Conservation (phyloP, 1,139 yeast species). For the Geotrichum restrictum region DNA sequence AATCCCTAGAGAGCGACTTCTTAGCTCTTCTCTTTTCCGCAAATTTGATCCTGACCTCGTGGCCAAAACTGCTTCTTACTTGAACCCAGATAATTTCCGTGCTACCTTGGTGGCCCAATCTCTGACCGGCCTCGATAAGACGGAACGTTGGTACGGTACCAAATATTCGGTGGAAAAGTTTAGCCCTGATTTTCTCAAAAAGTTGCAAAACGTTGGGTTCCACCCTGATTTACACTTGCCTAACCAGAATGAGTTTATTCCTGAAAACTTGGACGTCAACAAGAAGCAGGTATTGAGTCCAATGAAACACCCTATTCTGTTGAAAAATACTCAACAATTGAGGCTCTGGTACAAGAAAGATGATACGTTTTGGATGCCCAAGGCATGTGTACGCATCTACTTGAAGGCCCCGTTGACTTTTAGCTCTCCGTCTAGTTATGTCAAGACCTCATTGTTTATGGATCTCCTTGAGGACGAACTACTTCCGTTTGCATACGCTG, state of each 20-base stretch:
- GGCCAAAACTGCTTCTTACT: constrained; percentile 46
- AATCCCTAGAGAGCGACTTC: constrained; percentile 60
- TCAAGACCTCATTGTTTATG: constrained; percentile 57
- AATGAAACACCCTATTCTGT: constrained; percentile 47
- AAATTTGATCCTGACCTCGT: constrained; percentile 58
- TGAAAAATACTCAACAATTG: constrained; percentile 42
- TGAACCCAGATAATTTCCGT: constrained; percentile 60
- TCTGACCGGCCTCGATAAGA: constrained; percentile 40
- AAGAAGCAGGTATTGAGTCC: constrained; percentile 43
- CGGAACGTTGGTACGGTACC: constrained; percentile 89
- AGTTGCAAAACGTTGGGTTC: constrained; percentile 38
- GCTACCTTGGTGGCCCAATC: constrained; percentile 47
- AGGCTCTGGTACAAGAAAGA: constrained; percentile 88
- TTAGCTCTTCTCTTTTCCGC: constrained; percentile 56
- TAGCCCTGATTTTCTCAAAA: constrained; percentile 40
- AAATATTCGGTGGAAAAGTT: constrained; percentile 56
- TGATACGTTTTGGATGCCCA: constrained; percentile 85
- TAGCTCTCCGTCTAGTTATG: constrained; percentile 53
- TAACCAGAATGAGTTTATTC: constrained; percentile 68
- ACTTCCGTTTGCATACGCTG: constrained; percentile 76
- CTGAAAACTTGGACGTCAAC: constrained; percentile 64
- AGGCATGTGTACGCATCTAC: constrained; percentile 64
- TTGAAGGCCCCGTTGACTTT: constrained; percentile 62
- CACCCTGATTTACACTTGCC: constrained; percentile 57
- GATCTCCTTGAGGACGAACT: constrained; percentile 72